Percentiles rank a stretch among this genome's conserved stretches.
phyloP scores from a whole-genome alignment of 805 yeast species.

The Naumovozyma dairenensis region DNA sequence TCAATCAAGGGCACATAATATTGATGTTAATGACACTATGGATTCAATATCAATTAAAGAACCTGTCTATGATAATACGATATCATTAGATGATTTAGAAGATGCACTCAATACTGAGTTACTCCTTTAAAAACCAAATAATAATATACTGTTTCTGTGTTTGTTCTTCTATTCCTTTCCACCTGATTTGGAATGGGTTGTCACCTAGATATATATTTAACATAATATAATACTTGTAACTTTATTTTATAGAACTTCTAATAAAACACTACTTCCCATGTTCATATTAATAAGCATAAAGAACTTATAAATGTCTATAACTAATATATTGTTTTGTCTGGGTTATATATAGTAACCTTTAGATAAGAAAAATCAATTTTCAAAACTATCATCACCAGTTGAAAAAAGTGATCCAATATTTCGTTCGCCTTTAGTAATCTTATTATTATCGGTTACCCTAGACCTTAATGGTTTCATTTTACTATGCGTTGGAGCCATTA shows the following conservation, averaged over 20 bases:
- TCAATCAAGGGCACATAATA: background rate
- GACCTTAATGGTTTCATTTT: background rate
- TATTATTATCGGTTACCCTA: background rate
- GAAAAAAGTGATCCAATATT: constrained; percentile 9
- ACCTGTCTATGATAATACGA: constrained; percentile 12
- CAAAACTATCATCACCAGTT: constrained; percentile 16
- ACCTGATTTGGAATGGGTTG: too few species aligned
- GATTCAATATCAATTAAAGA: constrained; percentile 1
- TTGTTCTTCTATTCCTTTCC: too few species aligned
- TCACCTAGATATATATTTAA: too few species aligned
- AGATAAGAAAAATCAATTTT: too few species aligned
- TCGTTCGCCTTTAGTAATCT: background rate
- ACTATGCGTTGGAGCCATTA: constrained; percentile 19
- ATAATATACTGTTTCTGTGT: too few species aligned
- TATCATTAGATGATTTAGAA: constrained; percentile 19
- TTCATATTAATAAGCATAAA: too few species aligned
- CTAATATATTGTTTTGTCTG: too few species aligned
- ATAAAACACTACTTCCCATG: too few species aligned
- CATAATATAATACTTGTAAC: too few species aligned
- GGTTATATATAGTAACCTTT: too few species aligned
- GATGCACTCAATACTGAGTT: constrained; percentile 26
- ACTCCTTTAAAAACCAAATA: constrained; percentile 6
- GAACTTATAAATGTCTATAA: too few species aligned
- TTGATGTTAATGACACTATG: constrained; percentile 1
- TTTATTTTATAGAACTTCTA: too few species aligned